Evolutionary conservation across 2,329 filamentous ascomycete species (phyloP).

Genomic region (Periglandula ipomoeae): DNA sequence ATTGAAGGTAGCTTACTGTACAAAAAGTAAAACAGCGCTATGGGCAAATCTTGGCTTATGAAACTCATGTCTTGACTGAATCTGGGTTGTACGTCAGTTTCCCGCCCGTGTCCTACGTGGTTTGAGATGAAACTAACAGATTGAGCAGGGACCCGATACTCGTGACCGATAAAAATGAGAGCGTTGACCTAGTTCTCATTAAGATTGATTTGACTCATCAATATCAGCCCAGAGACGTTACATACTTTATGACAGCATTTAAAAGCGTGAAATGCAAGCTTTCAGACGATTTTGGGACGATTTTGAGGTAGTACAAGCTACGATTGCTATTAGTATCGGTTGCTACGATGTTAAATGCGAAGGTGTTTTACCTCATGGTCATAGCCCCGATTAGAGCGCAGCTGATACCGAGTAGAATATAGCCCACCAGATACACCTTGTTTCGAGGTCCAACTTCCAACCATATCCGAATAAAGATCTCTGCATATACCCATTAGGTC

Average conservation of each 20-base stretch:
- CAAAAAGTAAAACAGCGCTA: background rate
- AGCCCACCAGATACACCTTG: constrained; percentile 5
- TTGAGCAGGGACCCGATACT: constrained; percentile 1
- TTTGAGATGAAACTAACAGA: background rate
- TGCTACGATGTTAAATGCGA: background rate
- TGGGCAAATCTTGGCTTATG: constrained; percentile 5
- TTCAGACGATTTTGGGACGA: constrained; percentile 2
- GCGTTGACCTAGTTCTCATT: background rate
- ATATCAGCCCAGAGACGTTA: no score
- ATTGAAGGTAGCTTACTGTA: background rate
- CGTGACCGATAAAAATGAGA: constrained; percentile 3
- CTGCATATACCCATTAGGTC: background rate
- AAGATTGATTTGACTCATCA: background rate
- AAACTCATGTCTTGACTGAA: no score
- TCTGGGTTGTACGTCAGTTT: no score
- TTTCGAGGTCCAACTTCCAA: background rate
- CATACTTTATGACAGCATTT: constrained; percentile 1
- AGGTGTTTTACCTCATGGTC: background rate
- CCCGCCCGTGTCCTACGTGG: no score
- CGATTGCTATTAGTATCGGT: background rate
- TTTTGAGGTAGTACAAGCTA: constrained; percentile 5
- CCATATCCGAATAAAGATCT: constrained; percentile 5
- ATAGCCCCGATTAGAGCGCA: background rate
- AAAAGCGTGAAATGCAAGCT: constrained; percentile 3
- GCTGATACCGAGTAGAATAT: constrained; percentile 1